Percentiles rank a stretch among this genome's conserved stretches.
Conservation (phyloP, 176 grass and related monocot species). For the Elymus sibiricus region DNA sequence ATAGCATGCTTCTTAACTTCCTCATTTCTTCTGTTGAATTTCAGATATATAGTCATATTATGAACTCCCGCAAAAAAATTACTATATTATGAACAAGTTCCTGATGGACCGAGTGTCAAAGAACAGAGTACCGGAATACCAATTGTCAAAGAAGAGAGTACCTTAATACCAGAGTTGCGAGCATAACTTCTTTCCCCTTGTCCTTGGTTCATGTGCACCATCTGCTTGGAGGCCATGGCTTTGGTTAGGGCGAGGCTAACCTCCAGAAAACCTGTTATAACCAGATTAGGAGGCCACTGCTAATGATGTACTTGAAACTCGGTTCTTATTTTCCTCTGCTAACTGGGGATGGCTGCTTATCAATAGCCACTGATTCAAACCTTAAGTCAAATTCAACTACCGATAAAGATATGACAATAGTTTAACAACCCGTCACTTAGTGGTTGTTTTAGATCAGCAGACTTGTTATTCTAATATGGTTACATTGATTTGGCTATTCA, state of each 20-base stretch:
- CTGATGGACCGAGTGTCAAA: neutral
- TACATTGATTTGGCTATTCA: neutral
- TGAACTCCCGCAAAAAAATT: neutral
- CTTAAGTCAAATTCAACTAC: neutral
- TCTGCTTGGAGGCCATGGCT: neutral
- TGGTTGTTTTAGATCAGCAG: neutral
- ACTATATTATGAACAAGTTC: neutral
- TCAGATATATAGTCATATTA: too few relatives aligned
- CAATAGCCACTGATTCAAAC: neutral
- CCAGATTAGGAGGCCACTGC: neutral
- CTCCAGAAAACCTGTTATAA: neutral
- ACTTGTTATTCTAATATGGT: neutral
- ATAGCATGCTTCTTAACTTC: neutral
- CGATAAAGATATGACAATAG: neutral
- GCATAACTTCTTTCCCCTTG: slow-evolving; percentile 5
- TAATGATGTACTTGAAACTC: neutral
- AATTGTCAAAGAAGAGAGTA: neutral
- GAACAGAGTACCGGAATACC: neutral
- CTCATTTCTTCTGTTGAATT: neutral
- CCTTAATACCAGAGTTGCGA: neutral
- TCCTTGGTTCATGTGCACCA: slow-evolving; percentile 9
- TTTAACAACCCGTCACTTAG: neutral
- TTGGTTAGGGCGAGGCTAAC: neutral
- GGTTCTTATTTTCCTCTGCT: neutral
- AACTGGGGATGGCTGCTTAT: neutral